A percentile compares a stretch with the other conserved stretches of the same genome.
Evolutionary conservation across 257 asterid species (phyloP).

Genomic region (Solanum ossicruentum): DNA sequence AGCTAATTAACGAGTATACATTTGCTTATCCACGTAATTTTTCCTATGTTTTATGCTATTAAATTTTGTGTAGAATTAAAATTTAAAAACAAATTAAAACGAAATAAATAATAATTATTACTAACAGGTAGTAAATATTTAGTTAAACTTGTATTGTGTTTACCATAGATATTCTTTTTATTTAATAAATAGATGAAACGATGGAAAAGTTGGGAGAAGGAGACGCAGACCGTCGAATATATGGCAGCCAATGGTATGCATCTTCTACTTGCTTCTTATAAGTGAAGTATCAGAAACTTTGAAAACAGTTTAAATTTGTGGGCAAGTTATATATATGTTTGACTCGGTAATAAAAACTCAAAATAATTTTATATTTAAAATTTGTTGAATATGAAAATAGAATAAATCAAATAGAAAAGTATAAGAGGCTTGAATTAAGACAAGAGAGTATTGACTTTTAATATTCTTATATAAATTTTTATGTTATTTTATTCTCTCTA

Average conservation of each 20-base stretch:
- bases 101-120: background rate
- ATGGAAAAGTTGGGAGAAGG: conserved; percentile 80
- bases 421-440: background rate
- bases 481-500: no score
- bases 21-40: no score
- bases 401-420: background rate
- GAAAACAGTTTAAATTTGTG: background rate
- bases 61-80: no score
- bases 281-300: background rate
- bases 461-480: no score
- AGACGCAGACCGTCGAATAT: conserved; percentile 54
- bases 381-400: no score
- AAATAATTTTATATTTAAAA: no score
- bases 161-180: background rate
- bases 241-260: conserved; percentile 55
- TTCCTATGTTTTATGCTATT: no score
- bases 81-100: no score
- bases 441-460: background rate
- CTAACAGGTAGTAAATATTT: background rate
- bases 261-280: background rate
- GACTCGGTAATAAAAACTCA: background rate
- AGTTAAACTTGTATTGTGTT: background rate
- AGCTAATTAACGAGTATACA: no score
- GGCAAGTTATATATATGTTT: no score
- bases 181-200: conserved; percentile 39